Percentiles rank a stretch among this genome's conserved stretches.
These are phyloP conservation scores for Thermochaetoides thermophila DNA, from an alignment of 495 filamentous ascomycete species.

Conservation along the genomic window DNA sequence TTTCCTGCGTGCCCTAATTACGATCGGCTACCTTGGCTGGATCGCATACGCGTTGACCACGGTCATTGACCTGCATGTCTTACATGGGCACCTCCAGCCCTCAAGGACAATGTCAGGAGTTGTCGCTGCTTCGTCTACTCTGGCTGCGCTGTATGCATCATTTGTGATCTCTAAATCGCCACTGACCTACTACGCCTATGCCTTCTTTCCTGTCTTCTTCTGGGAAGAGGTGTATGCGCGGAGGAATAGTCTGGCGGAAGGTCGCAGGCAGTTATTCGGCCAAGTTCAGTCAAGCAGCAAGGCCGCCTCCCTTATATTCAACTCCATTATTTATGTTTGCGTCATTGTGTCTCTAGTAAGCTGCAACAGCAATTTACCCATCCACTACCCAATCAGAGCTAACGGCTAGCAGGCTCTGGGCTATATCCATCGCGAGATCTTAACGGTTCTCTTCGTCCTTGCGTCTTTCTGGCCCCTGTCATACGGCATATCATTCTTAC, in stretches of 20 bases:
- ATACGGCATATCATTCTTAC: constrained; percentile 60
- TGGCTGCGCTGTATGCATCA: constrained; percentile 60
- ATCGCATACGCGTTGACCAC: constrained; percentile 89
- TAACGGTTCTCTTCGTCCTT: constrained; percentile 63
- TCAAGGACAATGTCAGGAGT: constrained; percentile 46
- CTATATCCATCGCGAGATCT: constrained; percentile 82
- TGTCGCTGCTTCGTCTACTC: constrained; percentile 57
- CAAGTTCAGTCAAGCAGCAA: constrained; percentile 45
- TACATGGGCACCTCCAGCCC: constrained; percentile 55
- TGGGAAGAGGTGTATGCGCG: constrained; percentile 93
- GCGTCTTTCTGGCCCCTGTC: constrained; percentile 64
- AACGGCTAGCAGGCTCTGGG: constrained; percentile 39
- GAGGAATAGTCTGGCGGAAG: constrained; percentile 51
- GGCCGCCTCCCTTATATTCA: constrained; percentile 42
- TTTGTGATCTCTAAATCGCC: constrained; percentile 69
- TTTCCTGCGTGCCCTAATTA: constrained; percentile 87
- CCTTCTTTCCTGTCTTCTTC: constrained; percentile 79
- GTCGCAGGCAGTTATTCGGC: constrained; percentile 51
- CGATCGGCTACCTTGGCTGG: constrained; percentile 90
- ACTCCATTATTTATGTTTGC: constrained; percentile 49
- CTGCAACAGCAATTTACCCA: constrained; percentile 13
- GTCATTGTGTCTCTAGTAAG: constrained; percentile 74
- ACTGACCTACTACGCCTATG: constrained; percentile 82
- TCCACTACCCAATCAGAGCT: neutral
- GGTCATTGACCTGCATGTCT: constrained; percentile 77